Evolutionary conservation across 1,284 basidiomycete genomes (phyloP), one percentile per base, ranked within the genome.

Genomic region (Sporisorium graminicola): DNA sequence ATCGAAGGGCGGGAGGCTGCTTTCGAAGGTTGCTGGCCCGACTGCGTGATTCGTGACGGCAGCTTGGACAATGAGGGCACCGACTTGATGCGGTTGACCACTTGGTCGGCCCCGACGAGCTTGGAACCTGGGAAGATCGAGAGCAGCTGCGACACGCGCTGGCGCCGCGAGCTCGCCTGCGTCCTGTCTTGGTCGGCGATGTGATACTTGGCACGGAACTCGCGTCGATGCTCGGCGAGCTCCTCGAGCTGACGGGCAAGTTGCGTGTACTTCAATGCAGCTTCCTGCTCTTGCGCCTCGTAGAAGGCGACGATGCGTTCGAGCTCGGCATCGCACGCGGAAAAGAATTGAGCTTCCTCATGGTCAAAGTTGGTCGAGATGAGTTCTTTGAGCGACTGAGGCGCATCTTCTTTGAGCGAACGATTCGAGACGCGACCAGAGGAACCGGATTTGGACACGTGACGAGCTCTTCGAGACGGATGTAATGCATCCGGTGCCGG

Each of bases 201-300:
- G 49, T 58, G 52, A 54, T 77, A 68, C 60, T 69, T 72, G 31
- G 80, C 74, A 6, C 76, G 71, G 64, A 68, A 83, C 65, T 79
- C 78, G 14, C 78, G 62, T 13, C 83, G 77, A 62, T 85, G 83
- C 12, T 85, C 81, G 1, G 82, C 78, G 12, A 80, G 81, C 70
- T 78, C 78, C 33, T 64, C 60, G 33, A 97, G 88, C 84, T 98
- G 95, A 52, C 88, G 88, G 63, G 90, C 89, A 0, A 96, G 87
- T 18, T 88, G 86, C 65, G 86, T 85, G 63, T 90, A 89, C 65
- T 88, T 88, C 29, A 86, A 86, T 24, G 87, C 86, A 86, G 92
- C 90, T 74, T 94, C 93, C 26, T 88, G 87, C 85, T 94, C 93
- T 26, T 92, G 89, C 26, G 89, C 90, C 9, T 89, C 82, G 83